These are phyloP conservation scores for Mycena rosella DNA, from an alignment of 768 basidiomycete species.

Conservation along the genomic window DNA sequence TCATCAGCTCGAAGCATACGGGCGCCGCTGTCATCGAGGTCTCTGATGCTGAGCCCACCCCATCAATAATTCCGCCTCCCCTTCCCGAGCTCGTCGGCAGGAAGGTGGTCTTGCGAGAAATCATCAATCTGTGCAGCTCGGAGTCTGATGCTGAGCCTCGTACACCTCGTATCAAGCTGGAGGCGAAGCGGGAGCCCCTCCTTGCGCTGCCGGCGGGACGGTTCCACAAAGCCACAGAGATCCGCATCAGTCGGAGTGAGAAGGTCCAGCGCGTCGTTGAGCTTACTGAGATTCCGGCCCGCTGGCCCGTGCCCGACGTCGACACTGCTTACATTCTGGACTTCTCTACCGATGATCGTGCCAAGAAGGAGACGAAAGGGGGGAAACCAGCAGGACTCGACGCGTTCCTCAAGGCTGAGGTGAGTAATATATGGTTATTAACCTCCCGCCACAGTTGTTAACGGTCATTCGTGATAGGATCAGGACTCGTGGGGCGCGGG, in stretches of 20 bases:
- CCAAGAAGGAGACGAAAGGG: constrained; percentile 3
- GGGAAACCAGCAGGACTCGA: constrained; percentile 13
- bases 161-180: background rate
- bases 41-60: no score
- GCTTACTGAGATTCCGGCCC: background rate
- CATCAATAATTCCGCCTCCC: no score
- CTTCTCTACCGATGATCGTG: background rate
- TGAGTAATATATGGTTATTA: background rate
- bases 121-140: background rate
- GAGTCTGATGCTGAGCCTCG: background rate
- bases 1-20: no score
- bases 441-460: no score
- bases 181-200: background rate
- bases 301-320: background rate
- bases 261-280: background rate
- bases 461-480: background rate
- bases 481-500: constrained; percentile 19
- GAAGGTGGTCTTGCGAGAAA: background rate
- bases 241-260: background rate
- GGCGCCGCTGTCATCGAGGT: no score
- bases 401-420: constrained; percentile 8
- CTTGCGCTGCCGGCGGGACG: no score
- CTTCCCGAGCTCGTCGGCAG: background rate
- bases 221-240: background rate
- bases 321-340: constrained; percentile 9